Conservation (phyloP, 2,329 filamentous ascomycete genomes). For the Nigrospora oryzae region DNA sequence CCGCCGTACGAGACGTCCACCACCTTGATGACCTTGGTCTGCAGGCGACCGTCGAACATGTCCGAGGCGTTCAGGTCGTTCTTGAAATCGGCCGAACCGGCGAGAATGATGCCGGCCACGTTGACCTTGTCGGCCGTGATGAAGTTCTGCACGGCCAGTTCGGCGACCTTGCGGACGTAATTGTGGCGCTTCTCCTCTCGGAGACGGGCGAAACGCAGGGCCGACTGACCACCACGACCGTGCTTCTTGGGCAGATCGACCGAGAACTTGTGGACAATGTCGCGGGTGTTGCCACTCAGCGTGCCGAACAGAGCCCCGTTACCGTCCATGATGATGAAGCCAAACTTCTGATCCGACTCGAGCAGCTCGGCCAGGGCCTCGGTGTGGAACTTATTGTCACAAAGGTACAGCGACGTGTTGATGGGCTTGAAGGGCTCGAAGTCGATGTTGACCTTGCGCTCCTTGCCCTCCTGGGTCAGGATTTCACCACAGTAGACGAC, state of each 20-base stretch:
- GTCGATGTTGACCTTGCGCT: slow-evolving; percentile 99
- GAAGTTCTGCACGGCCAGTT: slow-evolving; percentile 97
- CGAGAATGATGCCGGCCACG: slow-evolving; percentile 88
- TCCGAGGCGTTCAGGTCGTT: slow-evolving; percentile 97
- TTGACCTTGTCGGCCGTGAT: slow-evolving; percentile 99
- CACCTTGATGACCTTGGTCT: slow-evolving; percentile 96
- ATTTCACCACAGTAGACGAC: slow-evolving; percentile 99
- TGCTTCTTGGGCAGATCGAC: slow-evolving; percentile 99
- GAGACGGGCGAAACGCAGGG: slow-evolving; percentile 97
- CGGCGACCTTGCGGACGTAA: slow-evolving; percentile 97
- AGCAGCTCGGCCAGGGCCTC: slow-evolving; percentile 94
- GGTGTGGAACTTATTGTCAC: slow-evolving; percentile 99
- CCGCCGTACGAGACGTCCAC: slow-evolving; percentile 98
- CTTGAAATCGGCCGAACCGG: slow-evolving; percentile 98
- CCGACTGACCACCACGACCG: slow-evolving; percentile 99
- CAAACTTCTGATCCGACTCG: slow-evolving; percentile 98
- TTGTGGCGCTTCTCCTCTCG: slow-evolving; percentile 99
- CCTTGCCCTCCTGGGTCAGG: slow-evolving; percentile 95
- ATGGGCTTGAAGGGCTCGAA: slow-evolving; percentile 99
- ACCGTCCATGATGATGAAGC: slow-evolving; percentile 99
- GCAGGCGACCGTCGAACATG: slow-evolving; percentile 88
- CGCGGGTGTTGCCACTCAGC: slow-evolving; percentile 91
- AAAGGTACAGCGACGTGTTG: slow-evolving; percentile 98
- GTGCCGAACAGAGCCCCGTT: slow-evolving; percentile 97
- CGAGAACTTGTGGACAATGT: slow-evolving; percentile 94